phyloP scores from a whole-genome alignment of 148 eudicot genomes.

The Vaccinium myrtillus region DNA sequence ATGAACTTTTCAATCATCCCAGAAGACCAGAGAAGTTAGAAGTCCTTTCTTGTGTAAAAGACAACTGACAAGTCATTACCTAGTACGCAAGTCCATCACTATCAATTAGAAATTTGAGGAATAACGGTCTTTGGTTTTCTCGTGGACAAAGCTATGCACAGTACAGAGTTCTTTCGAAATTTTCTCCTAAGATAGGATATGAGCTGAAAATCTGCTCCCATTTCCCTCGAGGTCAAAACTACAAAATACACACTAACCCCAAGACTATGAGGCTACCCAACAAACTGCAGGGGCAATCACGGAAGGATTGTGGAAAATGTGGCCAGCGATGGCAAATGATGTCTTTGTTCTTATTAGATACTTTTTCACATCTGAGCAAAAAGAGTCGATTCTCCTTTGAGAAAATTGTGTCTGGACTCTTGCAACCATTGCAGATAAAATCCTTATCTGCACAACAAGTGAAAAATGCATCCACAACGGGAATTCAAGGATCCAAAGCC shows the following conservation, averaged over 20 bases:
- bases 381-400: conserved; percentile 85
- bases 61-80: not conserved
- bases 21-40: not conserved
- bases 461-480: not conserved
- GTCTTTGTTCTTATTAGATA: conserved; percentile 14
- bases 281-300: no score
- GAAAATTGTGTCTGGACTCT: conserved; percentile 92
- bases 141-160: no score
- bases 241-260: no score
- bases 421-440: conserved; percentile 95
- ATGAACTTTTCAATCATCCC: not conserved
- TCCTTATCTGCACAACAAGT: conserved; percentile 55
- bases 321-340: no score
- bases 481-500: not conserved
- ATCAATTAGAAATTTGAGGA: not conserved
- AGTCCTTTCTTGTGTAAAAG: not conserved
- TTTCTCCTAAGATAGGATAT: no score
- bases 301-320: no score
- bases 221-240: no score
- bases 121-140: no score
- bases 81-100: not conserved
- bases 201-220: no score
- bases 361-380: conserved; percentile 97
- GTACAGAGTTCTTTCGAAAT: no score
- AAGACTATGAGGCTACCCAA: no score